Evolutionary conservation across 2,329 filamentous ascomycete genomes (phyloP), one percentile per base, ranked within the genome.

Genomic region (Chrysoporthe puriensis): DNA sequence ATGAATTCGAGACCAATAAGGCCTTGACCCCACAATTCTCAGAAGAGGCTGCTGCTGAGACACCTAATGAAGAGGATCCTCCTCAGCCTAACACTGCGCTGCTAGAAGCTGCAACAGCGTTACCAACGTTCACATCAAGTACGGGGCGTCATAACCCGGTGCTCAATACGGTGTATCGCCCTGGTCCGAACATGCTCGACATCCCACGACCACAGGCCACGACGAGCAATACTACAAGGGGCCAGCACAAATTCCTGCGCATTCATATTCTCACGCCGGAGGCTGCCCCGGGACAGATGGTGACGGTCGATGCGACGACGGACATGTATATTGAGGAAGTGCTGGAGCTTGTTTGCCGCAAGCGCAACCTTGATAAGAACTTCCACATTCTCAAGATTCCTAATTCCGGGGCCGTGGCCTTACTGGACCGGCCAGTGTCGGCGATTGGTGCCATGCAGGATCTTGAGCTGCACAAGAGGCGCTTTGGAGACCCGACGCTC

Each of bases 241-340:
- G 91, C 42, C 87, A 90, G 66, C 86, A 91, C 73, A 92, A 90
- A 77, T 86, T 91, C 3, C 78, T 95, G 58, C 87, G 87, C 16
- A 86, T 95, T 61, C 90, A 93, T 76, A 91, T 93, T 72, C 83
- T 88, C 77, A 88, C 87, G 5, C 85, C 88, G 0, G 91, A 94
- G 74, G 83, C 88, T 6, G 85, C 90, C 9, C 88, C 91, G 59
- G 90, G 91, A n/a, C 90, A 91, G 74, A 88, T 89, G 80, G 86
- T 93, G 34, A 90, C 89, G 1, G 81, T 94, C 21, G 88, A 92
- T 70, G 91, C 93, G 58, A 94, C 91, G 0, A 93, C 91, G 0
- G 91, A 95, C 72, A 95, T 90, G 42, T 96, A 94, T 76, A 87
- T 96, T 57, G 91, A 91, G 56, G 92, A 96, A 76, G 88, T 96